Base-by-base conservation (phyloP, 2,329 filamentous ascomycete species). In the Coniochaeta prunicola region DNA sequence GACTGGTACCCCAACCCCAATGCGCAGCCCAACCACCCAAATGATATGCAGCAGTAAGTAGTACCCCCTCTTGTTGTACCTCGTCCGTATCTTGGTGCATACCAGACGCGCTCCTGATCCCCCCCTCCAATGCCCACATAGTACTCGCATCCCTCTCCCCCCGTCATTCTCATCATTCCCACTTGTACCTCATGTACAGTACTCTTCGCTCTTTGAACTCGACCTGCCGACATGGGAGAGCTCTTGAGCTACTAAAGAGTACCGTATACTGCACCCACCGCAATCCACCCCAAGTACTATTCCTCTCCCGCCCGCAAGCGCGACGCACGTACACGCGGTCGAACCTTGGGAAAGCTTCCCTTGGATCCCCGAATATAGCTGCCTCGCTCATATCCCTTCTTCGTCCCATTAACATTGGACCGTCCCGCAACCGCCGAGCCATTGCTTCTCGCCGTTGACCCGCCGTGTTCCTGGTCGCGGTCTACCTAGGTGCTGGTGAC, bases 21-120 rank as follows among this genome's bases (percentile, higher is more conserved):
- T 21, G 31, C 24, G 69, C 69, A 80, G 77, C 73, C 78, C 67
- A 79, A 80, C 67, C 79, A 79, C 68, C 74, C 77, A 65, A 80
- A 78, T 74, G 79, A 82, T 64, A 80, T 83, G 71, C 80, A 50
- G 26, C 45, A 83, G 81, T 84, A 76, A 83, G 81, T 55, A 28
- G 53, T 83, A 69, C 60, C 70, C 63, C 62, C 64, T 62, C 64
- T 62, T 60, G 62, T 64, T 69, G 65, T 71, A 68, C 65, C 64
- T 64, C 60, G 62, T 59, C 36, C 65, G 64, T 64, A 65, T 67
- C 61, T 65, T 62, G 63, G 59, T 26, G 21, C 48, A 53, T 56
- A 38, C 33, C 40, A 53, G 38, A 56, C 48, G 30, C 59, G 53
- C 58, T 56, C 56, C 28, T 53, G 31, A 34, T 50, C 33, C 53